Conservation (phyloP, 345 rosid species). For the Eucalyptus sideroxylon region DNA sequence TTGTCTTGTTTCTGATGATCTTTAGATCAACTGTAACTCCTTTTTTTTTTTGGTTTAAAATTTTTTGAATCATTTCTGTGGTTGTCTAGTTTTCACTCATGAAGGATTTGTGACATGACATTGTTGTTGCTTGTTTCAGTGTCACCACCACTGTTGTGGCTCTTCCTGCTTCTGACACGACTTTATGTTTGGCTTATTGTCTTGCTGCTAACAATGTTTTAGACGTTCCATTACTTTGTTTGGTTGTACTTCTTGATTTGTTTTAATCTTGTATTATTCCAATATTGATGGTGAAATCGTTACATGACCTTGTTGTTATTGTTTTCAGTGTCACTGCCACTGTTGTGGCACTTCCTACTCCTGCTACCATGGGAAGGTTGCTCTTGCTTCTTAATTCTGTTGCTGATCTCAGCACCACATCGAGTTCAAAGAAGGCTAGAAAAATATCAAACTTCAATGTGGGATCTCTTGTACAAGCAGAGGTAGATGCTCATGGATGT, state of each 20-base stretch:
- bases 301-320: not conserved
- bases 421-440: constrained; percentile 72
- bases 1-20: not conserved
- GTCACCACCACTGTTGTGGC: not conserved
- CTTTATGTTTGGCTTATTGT: not conserved
- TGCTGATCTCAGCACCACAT: constrained; percentile 41
- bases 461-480: constrained; percentile 82
- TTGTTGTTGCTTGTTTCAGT: not conserved
- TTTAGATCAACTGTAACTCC: not conserved
- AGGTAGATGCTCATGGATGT: constrained; percentile 30
- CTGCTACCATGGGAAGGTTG: constrained; percentile 61
- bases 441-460: constrained; percentile 53
- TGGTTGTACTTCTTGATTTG: not conserved
- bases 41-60: not conserved
- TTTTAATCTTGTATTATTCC: not conserved
- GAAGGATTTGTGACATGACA: not conserved
- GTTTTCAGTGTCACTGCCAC: constrained; percentile 61
- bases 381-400: constrained; percentile 73
- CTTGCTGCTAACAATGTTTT: not conserved
- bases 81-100: not conserved
- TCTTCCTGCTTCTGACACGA: not conserved
- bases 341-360: constrained; percentile 57
- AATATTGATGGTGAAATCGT: not conserved
- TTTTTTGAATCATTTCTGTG: not conserved
- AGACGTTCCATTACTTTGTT: not conserved